phyloP scores from a whole-genome alignment of 2,329 filamentous ascomycete species.

The Phyllosticta citribraziliensis region DNA sequence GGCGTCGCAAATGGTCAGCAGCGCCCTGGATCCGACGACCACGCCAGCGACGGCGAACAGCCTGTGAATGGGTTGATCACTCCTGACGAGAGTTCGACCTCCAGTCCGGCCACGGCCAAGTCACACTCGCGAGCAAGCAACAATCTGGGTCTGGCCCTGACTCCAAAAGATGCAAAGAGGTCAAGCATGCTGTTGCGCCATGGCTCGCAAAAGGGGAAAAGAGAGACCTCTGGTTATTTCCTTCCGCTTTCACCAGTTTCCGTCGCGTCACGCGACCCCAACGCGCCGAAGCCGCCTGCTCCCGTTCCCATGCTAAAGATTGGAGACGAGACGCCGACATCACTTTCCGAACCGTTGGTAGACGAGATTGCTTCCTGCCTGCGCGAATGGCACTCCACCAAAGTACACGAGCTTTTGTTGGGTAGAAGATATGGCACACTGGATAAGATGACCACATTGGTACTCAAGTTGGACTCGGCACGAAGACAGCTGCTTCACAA shows the following conservation, averaged over 20 bases:
- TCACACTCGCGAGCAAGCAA: constrained; percentile 13
- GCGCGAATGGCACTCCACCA: constrained; percentile 96
- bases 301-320: constrained; percentile 97
- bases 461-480: constrained; percentile 73
- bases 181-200: constrained; percentile 17
- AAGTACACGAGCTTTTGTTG: constrained; percentile 83
- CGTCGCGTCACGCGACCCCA: constrained; percentile 48
- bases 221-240: constrained; percentile 27
- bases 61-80: constrained; percentile 29
- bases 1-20: constrained; percentile 8
- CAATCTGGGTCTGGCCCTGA: constrained; percentile 18
- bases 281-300: constrained; percentile 68
- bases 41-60: constrained; percentile 17
- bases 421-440: constrained; percentile 71
- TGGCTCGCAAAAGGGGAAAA: constrained; percentile 29
- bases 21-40: constrained; percentile 5
- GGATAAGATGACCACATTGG: constrained; percentile 70
- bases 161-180: constrained; percentile 22
- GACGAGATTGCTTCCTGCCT: constrained; percentile 97
- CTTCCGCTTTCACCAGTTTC: constrained; percentile 31
- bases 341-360: constrained; percentile 77
- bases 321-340: constrained; percentile 91
- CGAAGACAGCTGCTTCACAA: constrained; percentile 88
- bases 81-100: constrained; percentile 27
- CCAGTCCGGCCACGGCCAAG: constrained; percentile 18